Conservation (phyloP, 495 filamentous ascomycete species). For the Pseudoneurospora amorphoporcata region DNA sequence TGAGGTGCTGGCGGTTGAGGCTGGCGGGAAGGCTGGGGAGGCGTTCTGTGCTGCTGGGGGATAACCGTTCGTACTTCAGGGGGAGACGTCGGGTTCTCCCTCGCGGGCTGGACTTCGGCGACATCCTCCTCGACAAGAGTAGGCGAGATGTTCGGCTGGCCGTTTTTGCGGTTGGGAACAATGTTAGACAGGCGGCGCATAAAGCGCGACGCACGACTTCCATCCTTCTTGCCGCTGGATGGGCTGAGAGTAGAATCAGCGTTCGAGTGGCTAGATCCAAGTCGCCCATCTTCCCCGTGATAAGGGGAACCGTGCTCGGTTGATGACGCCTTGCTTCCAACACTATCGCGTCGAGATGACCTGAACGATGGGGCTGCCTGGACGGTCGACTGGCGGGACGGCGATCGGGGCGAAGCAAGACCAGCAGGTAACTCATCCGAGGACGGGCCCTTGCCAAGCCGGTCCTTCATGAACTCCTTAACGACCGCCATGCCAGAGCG, state of each 20-base stretch:
- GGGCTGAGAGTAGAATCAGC: conserved; percentile 14
- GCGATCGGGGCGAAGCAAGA: conserved; percentile 27
- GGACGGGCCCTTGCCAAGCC: conserved; percentile 27
- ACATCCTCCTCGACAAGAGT: conserved; percentile 53
- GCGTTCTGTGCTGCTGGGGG: not conserved
- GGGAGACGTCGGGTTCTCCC: not conserved
- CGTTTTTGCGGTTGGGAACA: conserved; percentile 47
- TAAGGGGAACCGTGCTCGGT: conserved; percentile 24
- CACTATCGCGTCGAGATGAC: conserved; percentile 29
- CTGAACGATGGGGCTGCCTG: conserved; percentile 22
- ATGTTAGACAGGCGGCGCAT: conserved; percentile 71
- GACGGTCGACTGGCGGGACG: conserved; percentile 32
- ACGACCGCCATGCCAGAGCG: conserved; percentile 42
- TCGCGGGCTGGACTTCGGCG: conserved; percentile 32
- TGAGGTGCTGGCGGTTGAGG: conserved; percentile 20
- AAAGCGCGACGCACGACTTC: conserved; percentile 59
- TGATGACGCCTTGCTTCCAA: conserved; percentile 37
- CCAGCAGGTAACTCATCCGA: conserved; percentile 26
- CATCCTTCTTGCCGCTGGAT: conserved; percentile 45
- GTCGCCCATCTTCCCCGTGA: conserved; percentile 22
- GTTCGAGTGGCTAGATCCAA: conserved; percentile 9
- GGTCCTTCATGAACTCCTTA: conserved; percentile 44
- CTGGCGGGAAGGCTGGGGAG: conserved; percentile 4
- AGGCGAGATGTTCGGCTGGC: conserved; percentile 44
- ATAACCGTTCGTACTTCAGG: not conserved